Percentiles rank a stretch among this genome's conserved stretches.
Evolutionary conservation across 2,329 filamentous ascomycete species (phyloP).

Genomic region (Trichoderma afroharzianum): DNA sequence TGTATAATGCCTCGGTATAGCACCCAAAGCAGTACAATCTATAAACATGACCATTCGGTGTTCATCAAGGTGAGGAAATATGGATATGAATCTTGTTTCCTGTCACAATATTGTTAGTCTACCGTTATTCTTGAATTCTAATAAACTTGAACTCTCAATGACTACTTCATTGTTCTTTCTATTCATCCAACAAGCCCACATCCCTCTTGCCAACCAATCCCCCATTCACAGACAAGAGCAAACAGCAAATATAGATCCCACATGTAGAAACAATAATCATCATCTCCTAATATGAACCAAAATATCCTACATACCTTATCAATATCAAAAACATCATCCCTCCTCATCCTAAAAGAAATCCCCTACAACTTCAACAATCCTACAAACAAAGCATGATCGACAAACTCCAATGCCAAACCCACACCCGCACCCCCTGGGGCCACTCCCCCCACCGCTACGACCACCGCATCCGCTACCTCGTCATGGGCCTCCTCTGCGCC

Average conservation of each 20-base stretch:
- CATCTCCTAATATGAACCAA: too few relatives aligned
- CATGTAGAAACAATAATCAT: not conserved
- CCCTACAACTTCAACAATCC: not conserved
- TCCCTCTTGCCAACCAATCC: not conserved
- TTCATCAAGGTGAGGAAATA: not conserved
- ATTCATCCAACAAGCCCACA: not conserved
- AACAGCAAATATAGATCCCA: too few relatives aligned
- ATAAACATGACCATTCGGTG: too few relatives aligned
- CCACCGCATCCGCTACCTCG: constrained; percentile 25
- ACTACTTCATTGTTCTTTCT: not conserved
- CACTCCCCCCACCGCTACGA: constrained; percentile 25
- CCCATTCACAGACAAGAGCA: too few relatives aligned
- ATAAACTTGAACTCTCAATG: not conserved
- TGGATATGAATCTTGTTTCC: not conserved
- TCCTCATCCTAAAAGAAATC: not conserved
- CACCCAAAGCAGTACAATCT: too few relatives aligned
- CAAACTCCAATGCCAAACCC: constrained; percentile 28
- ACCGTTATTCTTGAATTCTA: too few relatives aligned
- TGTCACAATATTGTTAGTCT: too few relatives aligned
- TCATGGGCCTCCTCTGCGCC: constrained; percentile 26
- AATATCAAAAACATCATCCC: not conserved
- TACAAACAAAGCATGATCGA: constrained; percentile 20
- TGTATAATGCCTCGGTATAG: not conserved
- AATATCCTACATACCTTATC: not conserved
- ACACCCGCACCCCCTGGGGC: constrained; percentile 31